These are phyloP conservation scores for Amylocarpus encephaloides DNA, from an alignment of 2,329 filamentous ascomycete genomes.

Conservation along the genomic window DNA sequence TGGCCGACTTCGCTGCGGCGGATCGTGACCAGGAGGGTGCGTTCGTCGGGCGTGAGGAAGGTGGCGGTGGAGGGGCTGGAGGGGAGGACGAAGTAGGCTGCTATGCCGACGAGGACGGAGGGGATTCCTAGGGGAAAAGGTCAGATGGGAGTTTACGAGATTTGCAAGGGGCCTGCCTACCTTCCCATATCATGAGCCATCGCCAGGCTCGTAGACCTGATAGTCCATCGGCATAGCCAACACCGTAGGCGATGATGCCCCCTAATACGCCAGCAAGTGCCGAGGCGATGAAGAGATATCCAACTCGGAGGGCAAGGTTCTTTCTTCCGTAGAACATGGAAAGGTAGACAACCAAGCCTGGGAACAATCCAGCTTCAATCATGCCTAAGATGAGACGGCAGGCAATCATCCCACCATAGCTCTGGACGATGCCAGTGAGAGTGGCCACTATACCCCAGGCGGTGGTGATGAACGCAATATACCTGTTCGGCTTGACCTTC, in stretches of 20 bases:
- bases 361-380: slow-evolving; percentile 54
- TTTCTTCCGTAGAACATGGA: slow-evolving; percentile 59
- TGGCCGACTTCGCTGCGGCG: slow-evolving; percentile 41
- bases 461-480: slow-evolving; percentile 42
- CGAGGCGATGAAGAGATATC: slow-evolving; percentile 55
- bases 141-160: neutral
- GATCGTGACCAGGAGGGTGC: slow-evolving; percentile 19
- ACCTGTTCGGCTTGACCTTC: slow-evolving; percentile 40
- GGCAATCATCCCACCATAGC: slow-evolving; percentile 45
- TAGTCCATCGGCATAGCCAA: slow-evolving; percentile 56
- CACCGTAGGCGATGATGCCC: slow-evolving; percentile 58
- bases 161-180: no score
- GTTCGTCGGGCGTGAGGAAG: slow-evolving; percentile 49
- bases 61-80: slow-evolving; percentile 53
- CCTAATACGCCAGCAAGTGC: slow-evolving; percentile 58
- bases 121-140: slow-evolving; percentile 53
- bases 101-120: slow-evolving; percentile 47
- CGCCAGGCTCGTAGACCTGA: slow-evolving; percentile 55
- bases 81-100: slow-evolving; percentile 50
- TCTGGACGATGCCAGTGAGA: slow-evolving; percentile 47
- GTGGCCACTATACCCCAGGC: slow-evolving; percentile 47
- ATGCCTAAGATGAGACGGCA: slow-evolving; percentile 50
- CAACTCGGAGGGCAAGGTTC: slow-evolving; percentile 55
- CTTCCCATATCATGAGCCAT: slow-evolving; percentile 37
- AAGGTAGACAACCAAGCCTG: slow-evolving; percentile 51